These are phyloP conservation scores for Taphrina populina DNA, from an alignment of 1,139 yeast genomes.

Conservation along the genomic window DNA sequence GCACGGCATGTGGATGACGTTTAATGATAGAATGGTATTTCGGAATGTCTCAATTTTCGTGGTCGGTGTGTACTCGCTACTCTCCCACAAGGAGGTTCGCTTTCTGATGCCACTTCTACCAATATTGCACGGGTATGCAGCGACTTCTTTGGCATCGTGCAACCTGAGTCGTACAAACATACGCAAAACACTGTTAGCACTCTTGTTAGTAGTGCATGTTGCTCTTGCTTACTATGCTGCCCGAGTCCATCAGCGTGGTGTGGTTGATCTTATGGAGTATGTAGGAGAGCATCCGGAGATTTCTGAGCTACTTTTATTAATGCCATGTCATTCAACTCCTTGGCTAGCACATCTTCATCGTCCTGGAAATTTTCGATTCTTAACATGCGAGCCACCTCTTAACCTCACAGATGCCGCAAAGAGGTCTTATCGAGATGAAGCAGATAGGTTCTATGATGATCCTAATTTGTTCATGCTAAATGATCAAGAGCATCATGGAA, in stretches of 20 bases:
- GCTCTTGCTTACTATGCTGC: constrained; percentile 57
- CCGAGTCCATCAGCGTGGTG: constrained; percentile 79
- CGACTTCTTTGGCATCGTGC: constrained; percentile 40
- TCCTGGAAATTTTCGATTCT: constrained; percentile 58
- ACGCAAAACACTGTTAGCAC: neutral
- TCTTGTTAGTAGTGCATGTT: constrained; percentile 46
- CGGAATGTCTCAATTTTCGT: constrained; percentile 49
- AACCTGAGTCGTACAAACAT: constrained; percentile 6
- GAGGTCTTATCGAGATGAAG: constrained; percentile 68
- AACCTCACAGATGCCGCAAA: constrained; percentile 43
- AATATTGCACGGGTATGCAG: constrained; percentile 52
- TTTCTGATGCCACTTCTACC: constrained; percentile 89
- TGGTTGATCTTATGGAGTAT: constrained; percentile 61
- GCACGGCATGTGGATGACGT: constrained; percentile 46
- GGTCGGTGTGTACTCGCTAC: constrained; percentile 57
- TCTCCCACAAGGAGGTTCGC: constrained; percentile 85
- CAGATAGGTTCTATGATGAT: constrained; percentile 75
- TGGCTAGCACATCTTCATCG: constrained; percentile 82
- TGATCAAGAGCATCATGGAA: constrained; percentile 47
- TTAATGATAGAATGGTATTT: constrained; percentile 40
- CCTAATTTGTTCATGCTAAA: constrained; percentile 56
- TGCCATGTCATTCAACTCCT: constrained; percentile 97
- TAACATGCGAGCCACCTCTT: constrained; percentile 91
- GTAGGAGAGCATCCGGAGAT: constrained; percentile 52
- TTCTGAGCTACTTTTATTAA: constrained; percentile 65